Evolutionary conservation across 805 yeast species (phyloP), one percentile per base, ranked within the genome.

Genomic region (Ogataea nakhonphanomensis): DNA sequence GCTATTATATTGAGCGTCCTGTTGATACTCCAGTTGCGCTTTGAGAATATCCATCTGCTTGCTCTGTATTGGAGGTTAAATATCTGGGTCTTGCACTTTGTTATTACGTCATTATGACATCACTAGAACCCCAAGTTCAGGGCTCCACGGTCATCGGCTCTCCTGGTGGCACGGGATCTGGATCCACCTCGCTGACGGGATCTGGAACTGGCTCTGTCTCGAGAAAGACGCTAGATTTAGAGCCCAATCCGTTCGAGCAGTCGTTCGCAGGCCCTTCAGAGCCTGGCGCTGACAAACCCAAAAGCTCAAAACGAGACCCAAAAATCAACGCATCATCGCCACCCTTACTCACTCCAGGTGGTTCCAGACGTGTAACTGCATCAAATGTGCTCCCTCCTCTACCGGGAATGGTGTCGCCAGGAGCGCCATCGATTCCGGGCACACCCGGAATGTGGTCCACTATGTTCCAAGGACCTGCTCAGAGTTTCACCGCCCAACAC

Each of bases 191-290:
- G 6, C 21, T 17, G 20, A 17, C 20, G 20, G 20, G 20, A 17
- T 17, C 20, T 3, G 20, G 20, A 3, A 17, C 20, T 5, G 20
- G 20, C 20, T 17, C 20, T 17, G 20, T 17, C 5, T 17, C 21
- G 25, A 36, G 36, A 26, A 53, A 53, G 45, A 53, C 60, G 2
- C 44, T 62, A 14, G 67, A 61, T 39, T 38, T 89, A 43, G 99
- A 93, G 61, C 96, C 93, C 8, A 91, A 91, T 55, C 97, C 97
- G 4, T 91, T 91, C 59, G 99, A 91, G 62, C 85, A 84, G 61
- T 85, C 95, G 36, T 91, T 91, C 66, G 96, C 62, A 6, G 55
- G 51, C 27, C 48, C 44, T 37, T 44, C 55, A 17, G 51, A 46
- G 8, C 36, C 44, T 13, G 28, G 28, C 32, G 9, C 44, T 25